Evolutionary conservation across 768 basidiomycete species (phyloP).

Genomic region (Rhizopogon vesiculosus): DNA sequence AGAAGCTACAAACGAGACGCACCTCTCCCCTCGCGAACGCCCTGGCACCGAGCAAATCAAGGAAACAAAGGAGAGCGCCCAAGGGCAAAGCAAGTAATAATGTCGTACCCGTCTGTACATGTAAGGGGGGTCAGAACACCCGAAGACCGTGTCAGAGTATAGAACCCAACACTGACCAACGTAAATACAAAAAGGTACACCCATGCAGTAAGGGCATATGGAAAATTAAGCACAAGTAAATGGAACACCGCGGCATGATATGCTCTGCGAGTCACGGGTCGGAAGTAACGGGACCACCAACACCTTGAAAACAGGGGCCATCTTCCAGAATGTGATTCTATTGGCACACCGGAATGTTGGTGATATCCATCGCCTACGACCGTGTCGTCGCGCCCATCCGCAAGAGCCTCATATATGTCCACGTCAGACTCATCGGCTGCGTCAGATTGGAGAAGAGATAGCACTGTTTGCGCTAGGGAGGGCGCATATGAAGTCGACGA

Average conservation of each 20-base stretch:
- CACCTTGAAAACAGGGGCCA: slow-evolving; percentile 22
- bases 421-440: slow-evolving; percentile 37
- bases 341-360: slow-evolving; percentile 1
- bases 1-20: slow-evolving; percentile 6
- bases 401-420: slow-evolving; percentile 23
- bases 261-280: slow-evolving; percentile 48
- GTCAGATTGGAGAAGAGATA: slow-evolving; percentile 63
- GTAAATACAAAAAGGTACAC: slow-evolving; percentile 78
- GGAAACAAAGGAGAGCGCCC: slow-evolving; percentile 73
- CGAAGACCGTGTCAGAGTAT: background rate
- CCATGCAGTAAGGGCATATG: slow-evolving; percentile 75
- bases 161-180: slow-evolving; percentile 45
- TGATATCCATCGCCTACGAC: slow-evolving; percentile 8
- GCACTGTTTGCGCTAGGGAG: slow-evolving; percentile 63
- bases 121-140: slow-evolving; percentile 5
- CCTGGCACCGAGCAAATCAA: slow-evolving; percentile 71
- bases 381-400: slow-evolving; percentile 18
- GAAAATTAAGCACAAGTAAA: slow-evolving; percentile 70
- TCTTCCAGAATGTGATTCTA: background rate
- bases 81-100: slow-evolving; percentile 76
- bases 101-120: slow-evolving; percentile 65
- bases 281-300: slow-evolving; percentile 56
- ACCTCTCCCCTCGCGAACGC: slow-evolving; percentile 70
- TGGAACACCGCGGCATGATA: slow-evolving; percentile 70
- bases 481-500: slow-evolving; percentile 50